Evolutionary conservation across 352 stramenopile genomes (phyloP).

Genomic region (Globisporangium parvum): DNA sequence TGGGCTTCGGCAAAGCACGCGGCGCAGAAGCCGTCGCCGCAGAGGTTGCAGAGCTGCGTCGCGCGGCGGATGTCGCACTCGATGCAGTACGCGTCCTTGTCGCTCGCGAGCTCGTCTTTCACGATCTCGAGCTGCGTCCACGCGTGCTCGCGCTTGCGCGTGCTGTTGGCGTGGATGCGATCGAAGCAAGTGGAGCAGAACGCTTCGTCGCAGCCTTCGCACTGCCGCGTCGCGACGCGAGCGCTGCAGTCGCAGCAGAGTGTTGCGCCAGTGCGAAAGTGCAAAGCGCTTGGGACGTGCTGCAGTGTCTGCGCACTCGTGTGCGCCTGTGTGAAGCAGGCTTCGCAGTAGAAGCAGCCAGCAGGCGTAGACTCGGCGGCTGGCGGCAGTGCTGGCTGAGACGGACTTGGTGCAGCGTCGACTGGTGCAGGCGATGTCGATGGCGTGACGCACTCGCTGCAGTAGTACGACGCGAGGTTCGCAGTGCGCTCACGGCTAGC

Average conservation of each 20-base stretch:
- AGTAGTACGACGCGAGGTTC: constrained; percentile 23
- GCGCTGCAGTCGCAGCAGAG: constrained; percentile 49
- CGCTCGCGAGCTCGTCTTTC: constrained; percentile 42
- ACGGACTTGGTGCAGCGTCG: background rate
- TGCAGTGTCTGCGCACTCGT: constrained; percentile 32
- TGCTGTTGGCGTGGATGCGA: constrained; percentile 22
- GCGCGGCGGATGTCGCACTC: constrained; percentile 51
- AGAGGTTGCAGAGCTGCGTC: constrained; percentile 64
- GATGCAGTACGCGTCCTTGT: constrained; percentile 58
- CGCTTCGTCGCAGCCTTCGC: constrained; percentile 52
- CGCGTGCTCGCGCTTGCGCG: constrained; percentile 28
- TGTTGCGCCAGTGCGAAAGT: constrained; percentile 43
- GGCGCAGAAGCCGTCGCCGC: constrained; percentile 70
- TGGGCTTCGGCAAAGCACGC: constrained; percentile 46
- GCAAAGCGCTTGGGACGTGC: constrained; percentile 36
- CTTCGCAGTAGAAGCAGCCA: constrained; percentile 61
- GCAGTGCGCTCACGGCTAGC: constrained; percentile 14
- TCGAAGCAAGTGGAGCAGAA: constrained; percentile 58
- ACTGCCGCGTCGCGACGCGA: constrained; percentile 35
- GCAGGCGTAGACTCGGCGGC: background rate
- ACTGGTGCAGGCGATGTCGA: background rate
- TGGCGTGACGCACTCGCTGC: constrained; percentile 20
- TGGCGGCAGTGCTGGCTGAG: background rate
- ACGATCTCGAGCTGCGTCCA: constrained; percentile 43
- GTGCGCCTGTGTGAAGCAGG: constrained; percentile 44